These are phyloP conservation scores for Thuidium tamariscinum DNA, from an alignment of 225 moss, liverwort and hornwort genomes.

Conservation along the genomic window DNA sequence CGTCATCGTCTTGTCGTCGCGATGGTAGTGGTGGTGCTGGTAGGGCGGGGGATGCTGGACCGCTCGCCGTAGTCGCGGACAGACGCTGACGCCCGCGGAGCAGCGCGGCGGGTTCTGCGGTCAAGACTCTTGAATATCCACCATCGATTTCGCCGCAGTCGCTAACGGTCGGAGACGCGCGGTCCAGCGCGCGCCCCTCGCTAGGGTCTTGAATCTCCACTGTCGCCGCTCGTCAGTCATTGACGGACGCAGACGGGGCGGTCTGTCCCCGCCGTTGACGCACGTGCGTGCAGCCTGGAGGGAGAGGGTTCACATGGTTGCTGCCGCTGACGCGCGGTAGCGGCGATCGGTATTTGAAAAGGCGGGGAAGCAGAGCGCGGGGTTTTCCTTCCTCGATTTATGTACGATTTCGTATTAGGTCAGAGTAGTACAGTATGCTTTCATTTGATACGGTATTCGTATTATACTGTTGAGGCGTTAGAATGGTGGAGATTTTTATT, in stretches of 20 bases:
- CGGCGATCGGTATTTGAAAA: neutral
- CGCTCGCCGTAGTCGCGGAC: neutral
- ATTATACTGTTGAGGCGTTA: neutral
- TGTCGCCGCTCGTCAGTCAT: neutral
- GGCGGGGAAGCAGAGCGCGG: neutral
- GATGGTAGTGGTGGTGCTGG: neutral
- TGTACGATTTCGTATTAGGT: neutral
- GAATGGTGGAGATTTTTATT: too few species aligned
- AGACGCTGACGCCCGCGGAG: neutral
- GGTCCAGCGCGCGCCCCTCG: neutral
- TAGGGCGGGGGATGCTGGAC: neutral
- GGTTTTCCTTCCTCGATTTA: neutral
- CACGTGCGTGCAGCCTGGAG: neutral
- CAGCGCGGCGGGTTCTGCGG: neutral
- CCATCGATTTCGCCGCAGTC: neutral
- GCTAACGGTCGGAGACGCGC: neutral
- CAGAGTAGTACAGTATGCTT: neutral
- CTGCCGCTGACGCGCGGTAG: neutral
- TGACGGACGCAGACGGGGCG: neutral
- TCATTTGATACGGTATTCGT: neutral
- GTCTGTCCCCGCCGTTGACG: neutral
- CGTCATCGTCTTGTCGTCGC: neutral
- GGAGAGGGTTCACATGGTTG: neutral
- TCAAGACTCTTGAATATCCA: neutral
- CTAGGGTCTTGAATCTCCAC: neutral